These are phyloP conservation scores for Fusarium sp. DNA, from an alignment of 2,329 filamentous ascomycete species.

Conservation along the genomic window DNA sequence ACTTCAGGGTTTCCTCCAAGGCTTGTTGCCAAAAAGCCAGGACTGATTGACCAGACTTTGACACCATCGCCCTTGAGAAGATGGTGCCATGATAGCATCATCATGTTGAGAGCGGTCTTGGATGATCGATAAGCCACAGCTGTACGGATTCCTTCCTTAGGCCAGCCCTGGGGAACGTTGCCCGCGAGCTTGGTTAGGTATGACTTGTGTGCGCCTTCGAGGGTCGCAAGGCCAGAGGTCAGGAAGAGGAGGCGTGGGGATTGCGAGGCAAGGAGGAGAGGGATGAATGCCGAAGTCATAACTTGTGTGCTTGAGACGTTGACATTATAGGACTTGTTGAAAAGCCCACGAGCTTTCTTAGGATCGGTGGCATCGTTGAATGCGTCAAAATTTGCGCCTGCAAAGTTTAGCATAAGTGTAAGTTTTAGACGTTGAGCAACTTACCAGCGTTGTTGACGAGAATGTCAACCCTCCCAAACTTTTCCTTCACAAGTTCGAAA, in stretches of 20 bases:
- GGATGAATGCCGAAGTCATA: slow-evolving; percentile 54
- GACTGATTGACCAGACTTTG: slow-evolving; percentile 61
- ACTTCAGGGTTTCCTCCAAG: slow-evolving; percentile 51
- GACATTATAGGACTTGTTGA: slow-evolving; percentile 61
- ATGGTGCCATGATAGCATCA: slow-evolving; percentile 57
- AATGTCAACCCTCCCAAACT: slow-evolving; percentile 60
- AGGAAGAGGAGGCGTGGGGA: slow-evolving; percentile 63
- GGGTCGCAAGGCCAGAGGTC: slow-evolving; percentile 56
- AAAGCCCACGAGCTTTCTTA: slow-evolving; percentile 53
- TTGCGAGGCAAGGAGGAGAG: slow-evolving; percentile 56
- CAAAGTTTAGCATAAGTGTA: background rate
- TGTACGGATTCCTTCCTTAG: slow-evolving; percentile 61
- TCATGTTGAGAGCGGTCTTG: slow-evolving; percentile 49
- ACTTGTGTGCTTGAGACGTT: slow-evolving; percentile 62
- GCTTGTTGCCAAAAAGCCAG: slow-evolving; percentile 61
- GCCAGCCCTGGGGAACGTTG: slow-evolving; percentile 57
- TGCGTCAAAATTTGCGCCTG: slow-evolving; percentile 59
- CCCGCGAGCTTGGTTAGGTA: slow-evolving; percentile 42
- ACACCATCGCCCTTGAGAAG: slow-evolving; percentile 61
- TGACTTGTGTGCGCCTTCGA: slow-evolving; percentile 48
- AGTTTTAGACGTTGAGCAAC: background rate
- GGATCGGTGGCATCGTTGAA: slow-evolving; percentile 45
- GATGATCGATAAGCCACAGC: slow-evolving; percentile 39
- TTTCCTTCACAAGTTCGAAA: slow-evolving; percentile 55
- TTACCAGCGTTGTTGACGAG: slow-evolving; percentile 69